A percentile compares a stretch with the other conserved stretches of the same genome.
These are phyloP conservation scores for Annulohypoxylon maeteangense DNA, from an alignment of 495 filamentous ascomycete genomes.

Conservation along the genomic window DNA sequence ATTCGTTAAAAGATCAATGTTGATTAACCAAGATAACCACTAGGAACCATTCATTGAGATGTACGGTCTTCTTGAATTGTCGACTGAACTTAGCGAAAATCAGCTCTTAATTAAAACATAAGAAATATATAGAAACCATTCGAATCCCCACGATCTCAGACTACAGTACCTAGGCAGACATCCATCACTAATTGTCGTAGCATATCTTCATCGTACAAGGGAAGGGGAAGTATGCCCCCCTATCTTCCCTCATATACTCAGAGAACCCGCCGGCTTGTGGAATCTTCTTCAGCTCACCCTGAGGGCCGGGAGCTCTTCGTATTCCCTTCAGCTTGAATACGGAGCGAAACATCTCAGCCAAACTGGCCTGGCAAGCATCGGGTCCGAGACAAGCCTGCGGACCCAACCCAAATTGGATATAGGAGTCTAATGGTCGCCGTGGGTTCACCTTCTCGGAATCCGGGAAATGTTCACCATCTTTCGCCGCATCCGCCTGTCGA, in stretches of 20 bases:
- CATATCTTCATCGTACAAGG: constrained; percentile 73
- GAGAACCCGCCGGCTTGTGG: constrained; percentile 67
- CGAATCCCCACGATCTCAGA: neutral
- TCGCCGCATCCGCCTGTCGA: constrained; percentile 64
- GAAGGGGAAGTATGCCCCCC: constrained; percentile 76
- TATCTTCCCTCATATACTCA: constrained; percentile 79
- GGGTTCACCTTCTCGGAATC: constrained; percentile 72
- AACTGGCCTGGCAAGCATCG: constrained; percentile 68
- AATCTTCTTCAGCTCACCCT: constrained; percentile 80
- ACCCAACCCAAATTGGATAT: constrained; percentile 73
- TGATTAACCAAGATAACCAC: too few relatives aligned
- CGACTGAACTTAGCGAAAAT: too few relatives aligned
- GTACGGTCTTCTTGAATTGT: too few relatives aligned
- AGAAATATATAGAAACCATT: neutral
- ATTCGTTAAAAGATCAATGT: too few relatives aligned
- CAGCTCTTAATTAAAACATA: too few relatives aligned
- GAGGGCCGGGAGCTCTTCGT: constrained; percentile 72
- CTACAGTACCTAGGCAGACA: neutral
- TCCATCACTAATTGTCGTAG: constrained; percentile 55
- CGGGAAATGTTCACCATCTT: constrained; percentile 74
- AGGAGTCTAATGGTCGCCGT: constrained; percentile 71
- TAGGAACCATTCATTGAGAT: too few relatives aligned
- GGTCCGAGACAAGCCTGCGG: constrained; percentile 71
- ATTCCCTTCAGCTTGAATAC: constrained; percentile 71
- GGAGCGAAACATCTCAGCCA: constrained; percentile 75